Evolutionary conservation across 1,139 yeast genomes (phyloP).

Genomic region (Eremothecium coryli): DNA sequence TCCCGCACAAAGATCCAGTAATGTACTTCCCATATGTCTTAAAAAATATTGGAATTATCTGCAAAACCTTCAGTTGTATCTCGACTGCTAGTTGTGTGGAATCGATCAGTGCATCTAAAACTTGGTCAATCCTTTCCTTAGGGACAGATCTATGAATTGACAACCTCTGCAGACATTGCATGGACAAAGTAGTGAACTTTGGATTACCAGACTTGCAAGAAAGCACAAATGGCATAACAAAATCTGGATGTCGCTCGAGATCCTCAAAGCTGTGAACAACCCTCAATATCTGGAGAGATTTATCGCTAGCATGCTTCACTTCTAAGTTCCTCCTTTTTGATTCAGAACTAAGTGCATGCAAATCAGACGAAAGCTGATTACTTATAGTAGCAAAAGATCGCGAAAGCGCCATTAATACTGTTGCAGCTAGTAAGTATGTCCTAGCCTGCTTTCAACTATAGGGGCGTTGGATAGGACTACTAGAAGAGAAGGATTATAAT

Average conservation of each 20-base stretch:
- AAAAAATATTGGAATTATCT: constrained; percentile 67
- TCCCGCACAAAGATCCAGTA: constrained; percentile 47
- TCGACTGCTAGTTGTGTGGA: constrained; percentile 73
- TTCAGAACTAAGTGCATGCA: constrained; percentile 53
- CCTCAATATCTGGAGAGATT: constrained; percentile 44
- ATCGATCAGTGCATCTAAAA: constrained; percentile 60
- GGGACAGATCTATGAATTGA: constrained; percentile 47
- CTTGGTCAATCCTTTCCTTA: constrained; percentile 39
- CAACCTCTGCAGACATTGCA: constrained; percentile 58
- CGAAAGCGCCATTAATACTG: constrained; percentile 9
- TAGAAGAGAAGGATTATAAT: no score
- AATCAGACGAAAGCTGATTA: constrained; percentile 45
- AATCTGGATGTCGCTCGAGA: constrained; percentile 35
- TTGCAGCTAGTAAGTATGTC: no score
- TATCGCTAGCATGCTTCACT: constrained; percentile 56
- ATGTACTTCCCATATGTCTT: constrained; percentile 51
- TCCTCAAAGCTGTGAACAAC: constrained; percentile 29
- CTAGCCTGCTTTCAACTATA: no score
- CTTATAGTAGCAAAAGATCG: constrained; percentile 24
- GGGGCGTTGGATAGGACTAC: no score
- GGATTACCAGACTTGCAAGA: constrained; percentile 71
- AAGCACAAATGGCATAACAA: constrained; percentile 59
- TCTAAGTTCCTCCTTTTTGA: constrained; percentile 63
- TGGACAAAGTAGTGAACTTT: constrained; percentile 60
- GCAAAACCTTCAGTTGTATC: constrained; percentile 79